Evolutionary conservation across 352 stramenopile species (phyloP).

Genomic region (Phytophthora capsici): DNA sequence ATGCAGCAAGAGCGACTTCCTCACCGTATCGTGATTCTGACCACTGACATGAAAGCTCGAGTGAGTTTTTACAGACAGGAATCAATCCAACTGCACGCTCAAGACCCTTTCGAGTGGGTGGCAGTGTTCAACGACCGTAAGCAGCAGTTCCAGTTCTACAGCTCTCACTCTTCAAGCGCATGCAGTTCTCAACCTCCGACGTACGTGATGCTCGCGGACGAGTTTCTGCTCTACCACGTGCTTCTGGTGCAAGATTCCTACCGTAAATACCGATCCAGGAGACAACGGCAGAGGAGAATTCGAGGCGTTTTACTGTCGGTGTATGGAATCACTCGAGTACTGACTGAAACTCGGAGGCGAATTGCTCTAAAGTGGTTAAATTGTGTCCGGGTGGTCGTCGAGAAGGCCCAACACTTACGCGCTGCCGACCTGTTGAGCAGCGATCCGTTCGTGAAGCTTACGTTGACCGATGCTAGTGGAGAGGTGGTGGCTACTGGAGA

Average conservation of each 20-base stretch:
- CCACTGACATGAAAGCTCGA: constrained; percentile 31
- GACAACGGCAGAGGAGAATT: constrained; percentile 27
- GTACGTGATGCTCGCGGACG: constrained; percentile 65
- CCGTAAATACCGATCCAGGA: constrained; percentile 37
- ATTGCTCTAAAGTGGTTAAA: constrained; percentile 48
- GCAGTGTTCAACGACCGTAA: constrained; percentile 64
- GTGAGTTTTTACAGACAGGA: constrained; percentile 15
- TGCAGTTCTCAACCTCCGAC: constrained; percentile 35
- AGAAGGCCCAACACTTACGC: constrained; percentile 54
- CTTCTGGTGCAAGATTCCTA: constrained; percentile 75
- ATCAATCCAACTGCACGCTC: constrained; percentile 22
- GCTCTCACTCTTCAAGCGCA: constrained; percentile 20
- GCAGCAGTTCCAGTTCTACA: constrained; percentile 69
- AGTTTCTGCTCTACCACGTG: constrained; percentile 67
- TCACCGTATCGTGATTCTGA: constrained; percentile 58
- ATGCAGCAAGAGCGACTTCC: constrained; percentile 28
- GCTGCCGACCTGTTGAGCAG: constrained; percentile 64
- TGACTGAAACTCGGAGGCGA: constrained; percentile 33
- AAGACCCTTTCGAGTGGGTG: constrained; percentile 57
- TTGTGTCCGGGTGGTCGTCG: constrained; percentile 63
- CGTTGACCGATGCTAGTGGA: constrained; percentile 30
- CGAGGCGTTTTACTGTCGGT: constrained; percentile 44
- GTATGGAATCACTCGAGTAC: constrained; percentile 32
- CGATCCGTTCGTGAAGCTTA: constrained; percentile 65
- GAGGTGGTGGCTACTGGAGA: constrained; percentile 46